Conservation (phyloP, 805 yeast genomes). For the Clavispora carvajalis region DNA sequence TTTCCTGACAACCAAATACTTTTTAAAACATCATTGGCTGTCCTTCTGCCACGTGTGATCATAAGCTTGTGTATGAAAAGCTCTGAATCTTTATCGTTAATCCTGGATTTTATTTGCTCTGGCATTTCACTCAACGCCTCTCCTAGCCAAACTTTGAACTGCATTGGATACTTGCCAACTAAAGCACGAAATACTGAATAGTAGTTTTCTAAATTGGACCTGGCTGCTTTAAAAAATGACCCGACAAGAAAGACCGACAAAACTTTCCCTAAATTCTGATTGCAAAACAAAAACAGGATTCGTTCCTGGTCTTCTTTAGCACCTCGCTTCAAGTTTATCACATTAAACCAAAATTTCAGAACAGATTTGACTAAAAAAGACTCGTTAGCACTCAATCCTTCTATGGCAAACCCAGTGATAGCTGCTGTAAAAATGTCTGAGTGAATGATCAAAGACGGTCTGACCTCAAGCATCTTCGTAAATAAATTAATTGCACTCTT, state of each 20-base stretch:
- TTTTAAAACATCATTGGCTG: constrained; percentile 52
- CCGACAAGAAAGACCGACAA: constrained; percentile 23
- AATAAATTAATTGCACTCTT: constrained; percentile 50
- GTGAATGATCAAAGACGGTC: constrained; percentile 44
- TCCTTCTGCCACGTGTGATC: constrained; percentile 62
- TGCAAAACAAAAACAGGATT: constrained; percentile 16
- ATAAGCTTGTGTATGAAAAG: constrained; percentile 50
- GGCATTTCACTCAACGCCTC: constrained; percentile 3
- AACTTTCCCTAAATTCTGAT: constrained; percentile 17
- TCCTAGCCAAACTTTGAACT: constrained; percentile 27
- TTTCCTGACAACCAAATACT: constrained; percentile 63
- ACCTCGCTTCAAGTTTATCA: constrained; percentile 45
- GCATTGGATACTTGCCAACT: constrained; percentile 43
- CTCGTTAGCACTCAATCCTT: constrained; percentile 44
- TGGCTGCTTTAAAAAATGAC: constrained; percentile 38
- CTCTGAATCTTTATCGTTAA: constrained; percentile 29
- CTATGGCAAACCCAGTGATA: constrained; percentile 26
- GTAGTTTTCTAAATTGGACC: constrained; percentile 59
- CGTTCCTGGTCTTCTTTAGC: constrained; percentile 35
- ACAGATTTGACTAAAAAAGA: constrained; percentile 49
- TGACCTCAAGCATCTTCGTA: constrained; percentile 42
- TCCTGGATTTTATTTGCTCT: constrained; percentile 5
- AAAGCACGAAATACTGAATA: constrained; percentile 48
- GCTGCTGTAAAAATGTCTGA: constrained; percentile 18
- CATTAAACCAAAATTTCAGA: constrained; percentile 49